Conservation (phyloP, 2,329 filamentous ascomycete species). For the Epichloe typhina region DNA sequence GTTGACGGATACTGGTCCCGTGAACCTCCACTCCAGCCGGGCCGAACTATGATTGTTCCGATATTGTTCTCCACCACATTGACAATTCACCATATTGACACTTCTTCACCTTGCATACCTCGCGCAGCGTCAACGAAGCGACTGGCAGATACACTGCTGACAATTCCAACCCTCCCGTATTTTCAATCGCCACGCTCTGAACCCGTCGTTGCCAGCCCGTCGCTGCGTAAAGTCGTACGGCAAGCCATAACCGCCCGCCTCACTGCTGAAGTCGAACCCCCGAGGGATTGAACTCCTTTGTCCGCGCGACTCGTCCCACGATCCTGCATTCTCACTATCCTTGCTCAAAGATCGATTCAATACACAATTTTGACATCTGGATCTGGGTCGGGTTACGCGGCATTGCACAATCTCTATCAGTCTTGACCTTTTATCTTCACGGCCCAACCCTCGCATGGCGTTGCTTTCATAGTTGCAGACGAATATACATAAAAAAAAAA, state of each 20-base stretch:
- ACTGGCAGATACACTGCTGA: background rate
- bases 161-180: background rate
- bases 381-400: background rate
- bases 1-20: background rate
- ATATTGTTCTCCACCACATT: constrained; percentile 7
- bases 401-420: background rate
- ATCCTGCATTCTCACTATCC: background rate
- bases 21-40: background rate
- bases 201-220: background rate
- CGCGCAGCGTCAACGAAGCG: constrained; percentile 1
- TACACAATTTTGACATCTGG: background rate
- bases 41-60: background rate
- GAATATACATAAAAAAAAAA: background rate
- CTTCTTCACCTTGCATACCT: constrained; percentile 11
- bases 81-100: constrained; percentile 9
- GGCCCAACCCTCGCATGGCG: background rate
- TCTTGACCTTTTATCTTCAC: background rate
- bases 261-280: background rate
- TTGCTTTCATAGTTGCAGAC: background rate
- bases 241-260: background rate
- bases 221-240: background rate
- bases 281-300: background rate
- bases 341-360: background rate
- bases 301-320: background rate
- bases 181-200: background rate